Evolutionary conservation across 2,329 filamentous ascomycete species (phyloP), one percentile per base, ranked within the genome.

Genomic region (Drechslerella dactyloides): DNA sequence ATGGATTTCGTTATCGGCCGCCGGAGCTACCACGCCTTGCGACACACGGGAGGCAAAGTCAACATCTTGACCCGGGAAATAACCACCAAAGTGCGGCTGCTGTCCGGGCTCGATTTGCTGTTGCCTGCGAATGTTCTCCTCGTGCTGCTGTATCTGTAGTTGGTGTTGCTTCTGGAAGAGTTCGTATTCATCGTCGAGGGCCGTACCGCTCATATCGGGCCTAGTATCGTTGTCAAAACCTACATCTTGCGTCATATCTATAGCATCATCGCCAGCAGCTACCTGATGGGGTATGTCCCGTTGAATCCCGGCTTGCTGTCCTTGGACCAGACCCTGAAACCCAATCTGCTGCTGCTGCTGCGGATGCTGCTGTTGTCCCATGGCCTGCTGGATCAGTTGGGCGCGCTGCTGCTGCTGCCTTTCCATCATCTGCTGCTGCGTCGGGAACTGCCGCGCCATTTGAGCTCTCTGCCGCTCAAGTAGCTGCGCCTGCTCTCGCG

Each of bases 51-150:
- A 5, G 33, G 53, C 30, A 23, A 37, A 64, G 52, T 70, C 59
- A 56, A 70, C 19, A n/a, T 46, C 40, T 8, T 60, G 58, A 44
- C 54, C 66, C 35, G 59, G 66, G n/a, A 63, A 64, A 53, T 58
- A 70, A 24, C 48, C 37, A 42, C 48, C 37, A 42, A 63, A 42
- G 8, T 40, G 50, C 8, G 27, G 4, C 37, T 60, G 57, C n/a
- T 55, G 33, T 30, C 56, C 62, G 50, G 37, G 66, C 61, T 69
- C 75, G 44, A 81, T 78, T 53, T 79, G 75, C 40, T 79, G 77
- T 57, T 79, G 27, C 27, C 8, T 76, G 35, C 73, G 74, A 52
- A 76, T 69, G 66, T 73, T 74, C 48, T 76, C 75, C 48, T 74
- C 66, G 37, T 76, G 74, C 56, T 76, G 75, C 33, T 75, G 75